Base-by-base conservation (phyloP, 306 rosid species). In the Hippophae tibetana region DNA sequence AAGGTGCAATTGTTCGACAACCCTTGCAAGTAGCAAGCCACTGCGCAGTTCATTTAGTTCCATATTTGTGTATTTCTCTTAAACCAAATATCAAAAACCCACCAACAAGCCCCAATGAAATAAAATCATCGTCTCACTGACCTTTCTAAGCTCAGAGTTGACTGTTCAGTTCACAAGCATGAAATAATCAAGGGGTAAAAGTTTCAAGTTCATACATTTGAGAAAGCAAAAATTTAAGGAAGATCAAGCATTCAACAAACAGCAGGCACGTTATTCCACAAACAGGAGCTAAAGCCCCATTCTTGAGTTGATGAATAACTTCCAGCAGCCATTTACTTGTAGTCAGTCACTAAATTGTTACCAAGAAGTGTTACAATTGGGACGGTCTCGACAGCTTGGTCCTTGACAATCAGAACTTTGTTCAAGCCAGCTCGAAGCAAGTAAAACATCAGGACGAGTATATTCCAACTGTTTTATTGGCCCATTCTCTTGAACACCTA, bases 401-500 rank as follows among this genome's bases (percentile, higher is more conserved):
- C 80, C 70, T 64, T 77, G 48, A n/a, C 48, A 62, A 43, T 75
- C 89, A 46, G 69, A 62, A 76, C 58, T 56, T 54, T 56, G 82
- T 60, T 76, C 85, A 52, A 65, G 52, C 98, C 95, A 87, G 60
- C 78, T 93, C 63, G 84, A 72, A 60, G 52, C 85, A 70, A 85
- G 80, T 67, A 83, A 63, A 38, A 67, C 81, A 72, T 92, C 96
- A 5, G 95, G 93, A 53, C 70, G 72, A 6, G 71, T 67, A 53
- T 63, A 41, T 56, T 71, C 57, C 54, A 61, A 23, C 57, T 10
- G 51, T 9, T 64, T 56, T 69, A 49, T 12, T 52, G 53, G 40
- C 79, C 77, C 82, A 58, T 57, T 80, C 50, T 84, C 90, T 68
- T 63, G 47, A 43, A 64, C 76, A 18, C 79, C 69, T 43, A 69